A percentile compares a stretch with the other conserved stretches of the same genome.
Conservation (phyloP, 306 rosid species). For the Acacia melanoxylon region DNA sequence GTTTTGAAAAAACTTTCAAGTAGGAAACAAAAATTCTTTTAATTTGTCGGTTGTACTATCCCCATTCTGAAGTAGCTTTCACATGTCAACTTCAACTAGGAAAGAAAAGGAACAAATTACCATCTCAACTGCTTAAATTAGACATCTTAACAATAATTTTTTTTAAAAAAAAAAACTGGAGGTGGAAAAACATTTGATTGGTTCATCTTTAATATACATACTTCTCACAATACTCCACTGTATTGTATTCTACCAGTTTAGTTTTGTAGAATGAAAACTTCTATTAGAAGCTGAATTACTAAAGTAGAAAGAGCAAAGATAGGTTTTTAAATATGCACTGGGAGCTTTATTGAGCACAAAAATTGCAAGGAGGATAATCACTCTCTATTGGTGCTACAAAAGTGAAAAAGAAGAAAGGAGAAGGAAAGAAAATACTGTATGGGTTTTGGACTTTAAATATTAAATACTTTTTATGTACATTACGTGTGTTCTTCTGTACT, state of each 20-base stretch:
- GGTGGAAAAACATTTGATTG: neutral
- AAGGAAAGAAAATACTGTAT: neutral
- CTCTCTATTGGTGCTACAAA: constrained; percentile 26
- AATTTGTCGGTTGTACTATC: constrained; percentile 52
- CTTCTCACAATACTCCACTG: neutral
- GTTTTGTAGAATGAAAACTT: constrained; percentile 20
- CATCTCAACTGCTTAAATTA: constrained; percentile 53
- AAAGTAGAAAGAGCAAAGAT: neutral
- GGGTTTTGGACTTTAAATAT: constrained; percentile 37
- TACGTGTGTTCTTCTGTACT: constrained; percentile 16
- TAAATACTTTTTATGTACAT: constrained; percentile 32
- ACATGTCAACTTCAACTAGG: constrained; percentile 39
- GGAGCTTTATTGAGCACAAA: constrained; percentile 25
- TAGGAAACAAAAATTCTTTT: neutral
- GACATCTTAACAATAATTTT: constrained; percentile 49
- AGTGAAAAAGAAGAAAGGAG: constrained; percentile 14
- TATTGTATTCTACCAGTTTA: constrained; percentile 4
- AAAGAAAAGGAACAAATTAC: constrained; percentile 35
- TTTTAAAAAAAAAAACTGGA: neutral
- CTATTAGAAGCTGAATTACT: constrained; percentile 20
- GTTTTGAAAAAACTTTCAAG: neutral
- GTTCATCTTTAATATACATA: neutral
- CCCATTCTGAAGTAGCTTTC: constrained; percentile 44
- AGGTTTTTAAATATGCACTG: constrained; percentile 19
- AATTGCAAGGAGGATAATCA: constrained; percentile 15